Base-by-base conservation (phyloP, 371 early-diverging fungal species). In the Mortierella sp. region DNA sequence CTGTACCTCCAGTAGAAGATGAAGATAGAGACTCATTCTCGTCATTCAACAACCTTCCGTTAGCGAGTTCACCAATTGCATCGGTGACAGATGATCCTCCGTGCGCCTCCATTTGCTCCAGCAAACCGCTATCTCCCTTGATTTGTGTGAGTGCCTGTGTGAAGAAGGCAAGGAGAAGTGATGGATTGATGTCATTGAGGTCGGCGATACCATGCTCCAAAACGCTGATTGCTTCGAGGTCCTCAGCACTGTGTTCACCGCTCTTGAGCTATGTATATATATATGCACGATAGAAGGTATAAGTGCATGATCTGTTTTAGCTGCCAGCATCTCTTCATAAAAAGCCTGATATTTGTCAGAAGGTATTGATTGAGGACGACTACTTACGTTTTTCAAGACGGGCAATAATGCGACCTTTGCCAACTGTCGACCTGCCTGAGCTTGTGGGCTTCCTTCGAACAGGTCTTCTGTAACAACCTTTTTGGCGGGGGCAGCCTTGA, bases 131-230 rank as follows among this genome's bases (percentile, higher is more conserved):
- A 26, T 76, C 62, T 28, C 57, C 63, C 62, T 85, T 85, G 60
- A 85, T 70, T 47, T 77, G 70, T 1, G 76, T 66, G 26, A 85
- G 52, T 9, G 84, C 75, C 28, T 85, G 84, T 20, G 79, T 75
- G 40, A 85, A 78, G 49, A 75, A 72, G 35, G 79, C 80, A 14
- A 85, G 35, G 16, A 85, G 71, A 26, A 85, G 58, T 14, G 83
- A 79, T 3, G 85, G 85, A 65, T 80, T 85, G 70, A 72, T 75
- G 37, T 79, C 73, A 59, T 85, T 83, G 26, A 85, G 67, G n/a
- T 85, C 85, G 6, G 83, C 67, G 30, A 85, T 68, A 12, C 85
- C 85, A 28, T 79, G 79, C 57, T 83, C 83, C 45, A 85, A 40
- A 26, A 80, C 77, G 54, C 80, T 83, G 6, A 85, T 43, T 22